Conservation (phyloP, 1,139 yeast species). For the Pichia sp. region DNA sequence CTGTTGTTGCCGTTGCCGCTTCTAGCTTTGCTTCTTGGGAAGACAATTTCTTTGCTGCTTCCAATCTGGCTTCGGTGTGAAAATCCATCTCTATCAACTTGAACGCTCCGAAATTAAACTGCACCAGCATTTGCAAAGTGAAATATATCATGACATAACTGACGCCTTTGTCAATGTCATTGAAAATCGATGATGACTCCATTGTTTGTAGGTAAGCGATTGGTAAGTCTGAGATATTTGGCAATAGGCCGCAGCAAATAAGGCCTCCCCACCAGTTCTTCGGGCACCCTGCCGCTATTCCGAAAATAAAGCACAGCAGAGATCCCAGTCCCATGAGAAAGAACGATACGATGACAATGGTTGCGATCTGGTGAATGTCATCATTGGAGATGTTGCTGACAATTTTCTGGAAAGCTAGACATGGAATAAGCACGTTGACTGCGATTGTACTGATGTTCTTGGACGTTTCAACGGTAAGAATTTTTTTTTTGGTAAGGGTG, state of each 20-base stretch:
- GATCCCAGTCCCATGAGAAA: constrained; percentile 53
- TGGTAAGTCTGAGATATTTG: constrained; percentile 80
- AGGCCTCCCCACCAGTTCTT: constrained; percentile 76
- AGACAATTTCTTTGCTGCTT: neutral
- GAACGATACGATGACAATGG: constrained; percentile 60
- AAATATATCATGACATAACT: constrained; percentile 81
- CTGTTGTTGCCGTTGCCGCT: neutral
- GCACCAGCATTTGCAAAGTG: constrained; percentile 63
- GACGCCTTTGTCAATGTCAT: constrained; percentile 74
- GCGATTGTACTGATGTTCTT: constrained; percentile 69
- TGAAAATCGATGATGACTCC: constrained; percentile 51
- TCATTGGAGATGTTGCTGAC: constrained; percentile 64
- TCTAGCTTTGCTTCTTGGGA: neutral
- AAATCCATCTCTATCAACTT: constrained; percentile 47
- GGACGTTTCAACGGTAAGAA: constrained; percentile 71
- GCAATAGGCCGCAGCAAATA: constrained; percentile 69
- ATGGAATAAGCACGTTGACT: constrained; percentile 70
- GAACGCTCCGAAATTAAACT: constrained; percentile 75
- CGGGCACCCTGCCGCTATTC: constrained; percentile 41
- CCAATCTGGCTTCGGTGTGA: constrained; percentile 1
- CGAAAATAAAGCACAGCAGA: constrained; percentile 34
- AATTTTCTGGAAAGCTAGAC: constrained; percentile 72
- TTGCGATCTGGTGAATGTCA: constrained; percentile 73
- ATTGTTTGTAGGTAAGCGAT: constrained; percentile 84
- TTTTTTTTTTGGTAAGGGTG: constrained; percentile 57